phyloP scores from a whole-genome alignment of 2,329 filamentous ascomycete genomes.

The Neodidymelliopsis sp. region DNA sequence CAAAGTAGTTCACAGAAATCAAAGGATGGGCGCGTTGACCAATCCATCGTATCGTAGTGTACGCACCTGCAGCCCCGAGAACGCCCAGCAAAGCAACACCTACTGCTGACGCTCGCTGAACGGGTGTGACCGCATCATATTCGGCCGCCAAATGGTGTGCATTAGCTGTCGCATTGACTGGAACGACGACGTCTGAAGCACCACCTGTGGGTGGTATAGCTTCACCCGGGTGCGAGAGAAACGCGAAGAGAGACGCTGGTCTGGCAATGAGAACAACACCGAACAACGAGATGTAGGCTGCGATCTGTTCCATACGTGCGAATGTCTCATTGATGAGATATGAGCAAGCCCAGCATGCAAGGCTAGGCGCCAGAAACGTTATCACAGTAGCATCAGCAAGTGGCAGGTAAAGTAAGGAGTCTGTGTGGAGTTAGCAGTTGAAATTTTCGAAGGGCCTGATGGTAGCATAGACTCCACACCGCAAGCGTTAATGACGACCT shows the following conservation, averaged over 20 bases:
- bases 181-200: conserved; percentile 4
- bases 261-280: conserved; percentile 86
- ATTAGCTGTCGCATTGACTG: conserved; percentile 41
- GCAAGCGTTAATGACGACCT: too few species aligned
- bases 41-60: conserved; percentile 79
- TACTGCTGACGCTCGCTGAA: conserved; percentile 74
- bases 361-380: conserved; percentile 81
- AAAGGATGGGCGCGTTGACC: conserved; percentile 81
- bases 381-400: conserved; percentile 89
- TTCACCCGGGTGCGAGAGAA: conserved; percentile 31
- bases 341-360: conserved; percentile 82
- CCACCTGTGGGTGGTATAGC: conserved; percentile 20
- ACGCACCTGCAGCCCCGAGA: conserved; percentile 75
- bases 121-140: conserved; percentile 60
- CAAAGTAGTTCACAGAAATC: conserved; percentile 88
- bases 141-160: conserved; percentile 40
- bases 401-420: conserved; percentile 78
- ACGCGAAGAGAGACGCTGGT: conserved; percentile 66
- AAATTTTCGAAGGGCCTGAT: too few species aligned
- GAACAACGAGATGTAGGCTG: conserved; percentile 74
- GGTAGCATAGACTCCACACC: too few species aligned
- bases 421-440: conserved; percentile 38
- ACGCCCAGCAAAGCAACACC: conserved; percentile 78
- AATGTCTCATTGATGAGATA: conserved; percentile 79
- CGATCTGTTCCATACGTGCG: conserved; percentile 77